Base-by-base conservation (phyloP, 768 basidiomycete genomes). In the Mycena rebaudengoi region DNA sequence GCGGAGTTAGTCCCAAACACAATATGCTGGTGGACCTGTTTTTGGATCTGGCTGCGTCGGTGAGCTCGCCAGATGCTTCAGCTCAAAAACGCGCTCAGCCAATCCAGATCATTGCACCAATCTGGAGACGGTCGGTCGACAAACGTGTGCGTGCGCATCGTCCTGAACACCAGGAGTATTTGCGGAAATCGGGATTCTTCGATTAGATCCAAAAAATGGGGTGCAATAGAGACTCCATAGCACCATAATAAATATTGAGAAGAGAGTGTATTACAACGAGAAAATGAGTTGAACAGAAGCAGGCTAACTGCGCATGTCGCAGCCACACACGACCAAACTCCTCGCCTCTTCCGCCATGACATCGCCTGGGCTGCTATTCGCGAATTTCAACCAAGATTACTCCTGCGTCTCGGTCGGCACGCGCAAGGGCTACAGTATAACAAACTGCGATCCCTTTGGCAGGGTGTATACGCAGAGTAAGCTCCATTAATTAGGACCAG, bases 321-420 rank as follows among this genome's bases (percentile, higher is more conserved):
- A n/a, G n/a, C n/a, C n/a, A n/a, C n/a, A n/a, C n/a, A n/a, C n/a
- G n/a, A n/a, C n/a, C n/a, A n/a, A n/a, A n/a, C n/a, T n/a, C n/a
- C n/a, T n/a, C n/a, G n/a, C n/a, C n/a, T n/a, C n/a, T n/a, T n/a
- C n/a, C n/a, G n/a, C n/a, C n/a, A n/a, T n/a, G n/a, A n/a, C n/a
- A n/a, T n/a, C n/a, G n/a, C n/a, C n/a, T n/a, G 66, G 62, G 41
- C 82, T 87, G 90, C 80, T 95, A 41, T 95, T 94, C 69, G 94
- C 94, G 48, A 97, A 96, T 80, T 98, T 98, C 84, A 99, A 99
- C 78, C 97, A 99, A 73, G 96, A 99, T 75, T 96, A 95, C 76
- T 95, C 95, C 89, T 96, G 76, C 74, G 88, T 99, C 62, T 95
- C 95, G 4, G 92, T 98, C 18, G 98, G 97, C 0, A 97, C 97